Evolutionary conservation across 441 rosid genomes (phyloP).

Genomic region (Pelargonium australe): DNA sequence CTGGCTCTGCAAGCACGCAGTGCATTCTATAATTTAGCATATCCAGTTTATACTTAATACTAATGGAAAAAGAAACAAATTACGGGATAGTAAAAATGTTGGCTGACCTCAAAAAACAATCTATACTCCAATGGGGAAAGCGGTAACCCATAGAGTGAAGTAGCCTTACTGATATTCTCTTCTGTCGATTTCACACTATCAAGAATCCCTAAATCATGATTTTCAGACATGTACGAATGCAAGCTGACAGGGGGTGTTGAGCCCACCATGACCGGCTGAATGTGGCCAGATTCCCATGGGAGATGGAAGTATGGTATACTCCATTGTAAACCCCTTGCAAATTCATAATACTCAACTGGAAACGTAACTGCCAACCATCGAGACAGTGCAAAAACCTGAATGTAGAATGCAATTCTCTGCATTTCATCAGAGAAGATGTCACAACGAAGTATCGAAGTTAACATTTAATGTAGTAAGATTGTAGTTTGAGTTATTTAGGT

Average conservation of each 20-base stretch:
- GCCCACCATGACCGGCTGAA: conserved; percentile 53
- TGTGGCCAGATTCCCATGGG: conserved; percentile 74
- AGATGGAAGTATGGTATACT: conserved; percentile 82
- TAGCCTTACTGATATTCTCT: conserved; percentile 29
- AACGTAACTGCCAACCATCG: conserved; percentile 69
- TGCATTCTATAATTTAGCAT: conserved; percentile 2
- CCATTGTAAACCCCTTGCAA: conserved; percentile 70
- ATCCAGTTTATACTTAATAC: background rate
- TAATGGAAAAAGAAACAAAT: conserved; percentile 7
- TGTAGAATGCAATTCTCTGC: conserved; percentile 80
- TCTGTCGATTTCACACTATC: conserved; percentile 22
- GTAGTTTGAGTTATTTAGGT: background rate
- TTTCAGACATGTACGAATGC: conserved; percentile 35
- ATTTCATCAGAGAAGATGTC: conserved; percentile 12
- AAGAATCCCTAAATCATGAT: conserved; percentile 22
- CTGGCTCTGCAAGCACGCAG: conserved; percentile 46
- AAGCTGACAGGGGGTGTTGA: conserved; percentile 38
- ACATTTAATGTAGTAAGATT: background rate
- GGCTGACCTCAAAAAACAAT: conserved; percentile 70
- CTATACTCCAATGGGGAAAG: conserved; percentile 67
- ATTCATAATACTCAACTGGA: conserved; percentile 73
- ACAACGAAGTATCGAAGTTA: no score
- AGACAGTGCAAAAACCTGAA: conserved; percentile 84
- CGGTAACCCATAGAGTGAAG: conserved; percentile 55
- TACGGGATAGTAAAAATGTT: conserved; percentile 3